Percentiles rank a stretch among this genome's conserved stretches.
Evolutionary conservation across 768 basidiomycete species (phyloP).

Genomic region (Leccinellum rugosiceps): DNA sequence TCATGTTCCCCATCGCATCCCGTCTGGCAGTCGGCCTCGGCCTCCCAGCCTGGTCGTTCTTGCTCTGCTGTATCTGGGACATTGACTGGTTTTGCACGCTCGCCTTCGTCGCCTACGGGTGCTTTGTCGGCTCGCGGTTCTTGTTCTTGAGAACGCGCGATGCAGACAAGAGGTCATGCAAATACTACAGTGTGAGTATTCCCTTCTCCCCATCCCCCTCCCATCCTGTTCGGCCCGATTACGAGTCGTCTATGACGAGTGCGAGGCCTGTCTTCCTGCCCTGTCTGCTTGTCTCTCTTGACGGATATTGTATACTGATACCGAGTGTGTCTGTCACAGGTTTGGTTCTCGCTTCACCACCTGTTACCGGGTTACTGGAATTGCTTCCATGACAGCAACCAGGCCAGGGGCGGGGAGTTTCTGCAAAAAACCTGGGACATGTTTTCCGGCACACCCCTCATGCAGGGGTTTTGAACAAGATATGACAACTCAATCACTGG

Average conservation of each 20-base stretch:
- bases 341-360: slow-evolving; percentile 36
- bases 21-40: slow-evolving; percentile 33
- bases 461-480: slow-evolving; percentile 5
- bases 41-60: slow-evolving; percentile 37
- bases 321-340: slow-evolving; percentile 5
- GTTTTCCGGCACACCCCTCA: slow-evolving; percentile 13
- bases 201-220: neutral
- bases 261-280: fast-evolving
- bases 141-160: slow-evolving; percentile 25
- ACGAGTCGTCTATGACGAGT: neutral
- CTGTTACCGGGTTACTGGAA: slow-evolving; percentile 37
- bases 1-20: slow-evolving; percentile 38
- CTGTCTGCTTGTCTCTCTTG: neutral
- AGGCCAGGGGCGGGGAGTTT: slow-evolving; percentile 15
- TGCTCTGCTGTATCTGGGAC: slow-evolving; percentile 35
- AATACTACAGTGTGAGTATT: slow-evolving; percentile 35
- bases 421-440: slow-evolving; percentile 18
- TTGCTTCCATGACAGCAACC: slow-evolving; percentile 22
- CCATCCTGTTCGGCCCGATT: neutral
- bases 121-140: slow-evolving; percentile 35
- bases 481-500: neutral
- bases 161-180: slow-evolving; percentile 36
- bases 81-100: slow-evolving; percentile 25
- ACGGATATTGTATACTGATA: slow-evolving; percentile 1
- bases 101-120: slow-evolving; percentile 31